phyloP scores from a whole-genome alignment of 164 flowering plant species.

The Stephania yunnanensis region DNA sequence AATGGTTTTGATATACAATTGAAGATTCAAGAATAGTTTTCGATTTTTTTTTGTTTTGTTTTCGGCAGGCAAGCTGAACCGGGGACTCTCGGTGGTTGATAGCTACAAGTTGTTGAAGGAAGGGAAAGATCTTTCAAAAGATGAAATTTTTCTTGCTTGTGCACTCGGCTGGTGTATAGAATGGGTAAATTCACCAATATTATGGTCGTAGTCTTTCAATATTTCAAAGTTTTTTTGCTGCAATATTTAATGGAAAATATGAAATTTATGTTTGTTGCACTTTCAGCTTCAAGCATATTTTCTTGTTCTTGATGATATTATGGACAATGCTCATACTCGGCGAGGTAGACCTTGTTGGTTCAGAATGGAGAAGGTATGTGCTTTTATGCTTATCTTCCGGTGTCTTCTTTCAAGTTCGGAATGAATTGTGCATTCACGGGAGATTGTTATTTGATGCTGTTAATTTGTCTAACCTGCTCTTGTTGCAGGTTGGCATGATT shows the following conservation, averaged over 20 bases:
- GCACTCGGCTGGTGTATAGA: constrained; percentile 96
- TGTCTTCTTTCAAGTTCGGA: background rate
- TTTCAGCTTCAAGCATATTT: constrained; percentile 95
- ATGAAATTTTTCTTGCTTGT: constrained; percentile 63
- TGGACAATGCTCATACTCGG: constrained; percentile 82
- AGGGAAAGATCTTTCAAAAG: constrained; percentile 61
- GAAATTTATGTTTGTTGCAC: background rate
- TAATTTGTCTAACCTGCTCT: constrained; percentile 5
- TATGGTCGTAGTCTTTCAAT: too few species aligned
- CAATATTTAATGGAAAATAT: too few species aligned
- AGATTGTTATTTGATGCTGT: background rate
- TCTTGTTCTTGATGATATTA: constrained; percentile 95
- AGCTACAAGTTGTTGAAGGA: constrained; percentile 69
- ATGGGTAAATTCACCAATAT: constrained; percentile 50
- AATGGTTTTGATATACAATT: background rate
- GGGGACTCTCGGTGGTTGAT: constrained; percentile 88
- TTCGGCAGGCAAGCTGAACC: constrained; percentile 73
- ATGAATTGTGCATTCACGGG: background rate
- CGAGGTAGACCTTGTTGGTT: constrained; percentile 97
- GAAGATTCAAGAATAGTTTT: background rate
- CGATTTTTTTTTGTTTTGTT: background rate
- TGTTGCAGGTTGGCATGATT: constrained; percentile 73
- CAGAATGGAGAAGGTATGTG: constrained; percentile 62
- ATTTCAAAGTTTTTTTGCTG: background rate
- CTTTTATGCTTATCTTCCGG: background rate